Evolutionary conservation across 2,329 filamentous ascomycete genomes (phyloP).

Genomic region (Hypoxylon sp.): DNA sequence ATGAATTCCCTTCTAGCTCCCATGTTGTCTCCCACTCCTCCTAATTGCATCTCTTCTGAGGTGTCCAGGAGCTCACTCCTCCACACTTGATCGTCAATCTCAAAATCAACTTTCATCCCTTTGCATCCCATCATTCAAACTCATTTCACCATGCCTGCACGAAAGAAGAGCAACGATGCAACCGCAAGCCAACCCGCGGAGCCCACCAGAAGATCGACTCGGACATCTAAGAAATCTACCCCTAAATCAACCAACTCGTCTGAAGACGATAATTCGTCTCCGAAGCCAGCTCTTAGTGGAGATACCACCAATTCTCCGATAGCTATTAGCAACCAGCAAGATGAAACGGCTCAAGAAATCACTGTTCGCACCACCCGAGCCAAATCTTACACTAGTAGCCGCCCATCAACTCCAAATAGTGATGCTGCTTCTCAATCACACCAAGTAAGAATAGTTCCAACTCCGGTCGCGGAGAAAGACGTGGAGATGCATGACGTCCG

Average conservation of each 20-base stretch:
- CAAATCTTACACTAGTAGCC: constrained; percentile 25
- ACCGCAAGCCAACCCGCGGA: constrained; percentile 9
- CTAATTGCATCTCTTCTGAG: background rate
- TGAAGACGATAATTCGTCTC: constrained; percentile 30
- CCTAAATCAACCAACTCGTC: constrained; percentile 2
- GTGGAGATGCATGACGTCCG: constrained; percentile 18
- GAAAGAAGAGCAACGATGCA: constrained; percentile 25
- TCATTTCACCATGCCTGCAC: constrained; percentile 37
- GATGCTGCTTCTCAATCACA: background rate
- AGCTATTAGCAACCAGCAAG: background rate
- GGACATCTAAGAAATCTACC: constrained; percentile 10
- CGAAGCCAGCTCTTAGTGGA: background rate
- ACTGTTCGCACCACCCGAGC: constrained; percentile 26
- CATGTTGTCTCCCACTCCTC: background rate
- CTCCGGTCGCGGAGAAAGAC: constrained; percentile 36
- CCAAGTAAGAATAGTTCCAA: constrained; percentile 20
- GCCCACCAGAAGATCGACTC: constrained; percentile 31
- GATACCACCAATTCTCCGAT: background rate
- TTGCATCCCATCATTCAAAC: background rate
- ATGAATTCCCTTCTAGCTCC: constrained; percentile 3
- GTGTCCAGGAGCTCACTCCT: background rate
- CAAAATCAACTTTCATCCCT: background rate
- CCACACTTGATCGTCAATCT: background rate
- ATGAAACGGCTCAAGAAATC: constrained; percentile 24
- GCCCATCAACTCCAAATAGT: constrained; percentile 36